Conservation (phyloP, 208 protist genomes). For the Acanthamoeba lenticulata region DNA sequence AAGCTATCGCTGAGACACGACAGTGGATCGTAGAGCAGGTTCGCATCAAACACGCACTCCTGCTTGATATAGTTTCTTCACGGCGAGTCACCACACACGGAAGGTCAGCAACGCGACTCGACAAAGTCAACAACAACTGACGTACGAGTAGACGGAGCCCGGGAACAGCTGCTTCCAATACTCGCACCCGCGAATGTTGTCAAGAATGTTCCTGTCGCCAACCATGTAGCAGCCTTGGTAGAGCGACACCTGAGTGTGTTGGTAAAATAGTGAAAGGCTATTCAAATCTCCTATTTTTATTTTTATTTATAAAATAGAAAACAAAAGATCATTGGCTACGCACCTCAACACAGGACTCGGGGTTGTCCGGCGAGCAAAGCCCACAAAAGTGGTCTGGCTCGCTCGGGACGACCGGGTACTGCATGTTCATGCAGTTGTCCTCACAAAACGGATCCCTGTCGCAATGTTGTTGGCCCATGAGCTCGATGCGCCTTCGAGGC, state of each 20-base stretch:
- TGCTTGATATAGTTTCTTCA: background rate
- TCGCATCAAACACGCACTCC: background rate
- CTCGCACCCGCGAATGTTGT: background rate
- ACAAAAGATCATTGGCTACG: too few relatives aligned
- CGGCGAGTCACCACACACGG: too few relatives aligned
- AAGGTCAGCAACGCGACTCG: too few relatives aligned
- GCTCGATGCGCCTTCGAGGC: background rate
- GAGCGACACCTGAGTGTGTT: conserved; percentile 12
- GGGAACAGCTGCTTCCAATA: too few relatives aligned
- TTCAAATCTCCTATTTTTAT: too few relatives aligned
- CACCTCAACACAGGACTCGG: background rate
- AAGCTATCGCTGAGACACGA: background rate
- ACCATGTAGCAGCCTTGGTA: background rate
- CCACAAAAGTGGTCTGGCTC: conserved; percentile 24
- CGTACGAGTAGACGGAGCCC: too few relatives aligned
- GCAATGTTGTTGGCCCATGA: background rate
- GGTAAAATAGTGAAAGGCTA: too few relatives aligned
- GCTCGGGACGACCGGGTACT: background rate
- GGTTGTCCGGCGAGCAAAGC: background rate
- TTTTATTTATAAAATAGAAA: too few relatives aligned
- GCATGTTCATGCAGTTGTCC: background rate
- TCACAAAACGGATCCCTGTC: background rate
- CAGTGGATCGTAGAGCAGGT: background rate
- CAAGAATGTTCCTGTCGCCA: background rate
- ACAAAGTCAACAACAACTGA: too few relatives aligned